Evolutionary conservation across 2,329 filamentous ascomycete species (phyloP).

Genomic region (Monosporascus ibericus): DNA sequence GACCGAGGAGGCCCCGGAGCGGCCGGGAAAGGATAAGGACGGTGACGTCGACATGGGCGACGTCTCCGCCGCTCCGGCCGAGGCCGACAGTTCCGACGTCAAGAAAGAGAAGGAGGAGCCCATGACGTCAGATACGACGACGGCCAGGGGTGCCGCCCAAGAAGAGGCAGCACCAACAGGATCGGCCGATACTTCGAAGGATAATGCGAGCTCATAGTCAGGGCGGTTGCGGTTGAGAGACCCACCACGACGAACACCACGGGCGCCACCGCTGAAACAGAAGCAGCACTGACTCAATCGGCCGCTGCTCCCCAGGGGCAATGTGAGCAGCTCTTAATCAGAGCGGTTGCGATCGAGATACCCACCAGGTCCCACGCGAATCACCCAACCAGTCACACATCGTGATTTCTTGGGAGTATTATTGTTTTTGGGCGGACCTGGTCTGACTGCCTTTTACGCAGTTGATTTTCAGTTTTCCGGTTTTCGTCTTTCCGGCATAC

Average conservation of each 20-base stretch:
- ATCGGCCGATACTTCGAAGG: background rate
- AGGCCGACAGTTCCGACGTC: slow-evolving; percentile 17
- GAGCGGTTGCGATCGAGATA: background rate
- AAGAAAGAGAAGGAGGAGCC: slow-evolving; percentile 35
- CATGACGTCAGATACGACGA: slow-evolving; percentile 24
- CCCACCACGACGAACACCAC: slow-evolving; percentile 16
- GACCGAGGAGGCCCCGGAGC: slow-evolving; percentile 13
- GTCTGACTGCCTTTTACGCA: background rate
- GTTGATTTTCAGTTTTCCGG: background rate
- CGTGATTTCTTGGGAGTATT: background rate
- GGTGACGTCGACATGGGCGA: slow-evolving; percentile 48
- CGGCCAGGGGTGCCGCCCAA: slow-evolving; percentile 10
- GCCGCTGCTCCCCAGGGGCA: background rate
- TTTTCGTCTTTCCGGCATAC: background rate
- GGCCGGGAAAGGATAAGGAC: slow-evolving; percentile 36
- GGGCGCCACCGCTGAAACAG: slow-evolving; percentile 7
- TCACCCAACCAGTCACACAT: background rate
- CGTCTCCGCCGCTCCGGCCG: slow-evolving; percentile 21
- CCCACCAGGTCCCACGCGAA: background rate
- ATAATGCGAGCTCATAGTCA: background rate
- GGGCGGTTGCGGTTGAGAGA: background rate
- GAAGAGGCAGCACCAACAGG: slow-evolving; percentile 2
- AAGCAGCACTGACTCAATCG: slow-evolving; percentile 1
- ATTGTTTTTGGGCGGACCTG: background rate
- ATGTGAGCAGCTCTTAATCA: background rate